Evolutionary conservation across 1,139 yeast species (phyloP).

Genomic region (Hanseniaspora sp.): DNA sequence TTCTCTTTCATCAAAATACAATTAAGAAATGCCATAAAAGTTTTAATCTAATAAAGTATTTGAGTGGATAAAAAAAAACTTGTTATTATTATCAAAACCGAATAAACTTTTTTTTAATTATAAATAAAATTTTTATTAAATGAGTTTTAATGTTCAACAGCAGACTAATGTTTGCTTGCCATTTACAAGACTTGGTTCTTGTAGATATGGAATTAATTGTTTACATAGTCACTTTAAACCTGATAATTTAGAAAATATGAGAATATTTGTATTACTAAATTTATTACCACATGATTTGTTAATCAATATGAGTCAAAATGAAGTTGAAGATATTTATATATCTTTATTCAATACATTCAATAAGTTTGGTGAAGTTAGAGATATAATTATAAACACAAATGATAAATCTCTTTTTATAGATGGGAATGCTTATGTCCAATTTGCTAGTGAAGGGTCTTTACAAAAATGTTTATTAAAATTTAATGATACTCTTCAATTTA

Average conservation of each 20-base stretch:
- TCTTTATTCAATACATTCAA: slow-evolving; percentile 54
- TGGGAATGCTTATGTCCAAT: slow-evolving; percentile 13
- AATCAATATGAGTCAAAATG: background rate
- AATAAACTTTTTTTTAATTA: background rate
- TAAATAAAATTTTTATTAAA: background rate
- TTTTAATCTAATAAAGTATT: too few species aligned
- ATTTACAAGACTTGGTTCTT: slow-evolving; percentile 78
- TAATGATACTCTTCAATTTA: slow-evolving; percentile 9
- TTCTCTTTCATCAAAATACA: too few species aligned
- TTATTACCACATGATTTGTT: slow-evolving; percentile 8
- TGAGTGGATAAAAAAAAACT: too few species aligned
- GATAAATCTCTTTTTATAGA: slow-evolving; percentile 5
- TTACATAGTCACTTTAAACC: slow-evolving; percentile 62
- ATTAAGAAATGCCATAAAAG: too few species aligned
- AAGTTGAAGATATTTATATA: background rate
- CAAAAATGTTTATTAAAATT: slow-evolving; percentile 1
- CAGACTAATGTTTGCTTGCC: slow-evolving; percentile 35
- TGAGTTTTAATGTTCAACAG: slow-evolving; percentile 13
- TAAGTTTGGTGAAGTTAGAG: slow-evolving; percentile 39
- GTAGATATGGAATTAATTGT: slow-evolving; percentile 87
- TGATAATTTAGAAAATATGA: slow-evolving; percentile 39
- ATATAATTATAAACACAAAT: slow-evolving; percentile 24
- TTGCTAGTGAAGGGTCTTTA: slow-evolving; percentile 6
- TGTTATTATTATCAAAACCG: too few species aligned
- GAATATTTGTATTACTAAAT: slow-evolving; percentile 12